phyloP scores from a whole-genome alignment of 2,329 filamentous ascomycete species.

The Fusarium multiceps region DNA sequence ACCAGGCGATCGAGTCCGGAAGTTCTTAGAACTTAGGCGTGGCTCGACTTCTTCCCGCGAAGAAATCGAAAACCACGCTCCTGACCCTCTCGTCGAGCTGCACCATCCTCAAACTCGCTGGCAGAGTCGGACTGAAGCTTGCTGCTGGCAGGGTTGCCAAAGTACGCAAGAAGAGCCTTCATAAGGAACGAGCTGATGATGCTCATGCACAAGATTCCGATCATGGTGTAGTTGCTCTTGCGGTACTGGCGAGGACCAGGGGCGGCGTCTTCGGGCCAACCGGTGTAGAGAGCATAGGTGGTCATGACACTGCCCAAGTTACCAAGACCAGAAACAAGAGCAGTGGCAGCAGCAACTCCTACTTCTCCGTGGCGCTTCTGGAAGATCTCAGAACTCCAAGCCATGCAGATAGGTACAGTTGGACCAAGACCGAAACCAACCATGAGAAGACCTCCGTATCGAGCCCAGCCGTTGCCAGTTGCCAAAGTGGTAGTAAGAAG shows the following conservation, averaged over 20 bases:
- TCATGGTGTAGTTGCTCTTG: conserved; percentile 88
- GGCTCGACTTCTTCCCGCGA: conserved; percentile 49
- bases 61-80: conserved; percentile 68
- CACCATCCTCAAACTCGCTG: conserved; percentile 67
- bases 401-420: conserved; percentile 93
- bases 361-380: conserved; percentile 90
- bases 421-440: conserved; percentile 91
- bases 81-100: conserved; percentile 66
- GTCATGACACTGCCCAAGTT: conserved; percentile 89
- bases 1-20: conserved; percentile 11
- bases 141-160: conserved; percentile 64
- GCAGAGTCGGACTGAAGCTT: conserved; percentile 57
- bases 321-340: conserved; percentile 86
- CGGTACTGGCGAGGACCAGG: conserved; percentile 77
- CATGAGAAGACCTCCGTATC: conserved; percentile 89
- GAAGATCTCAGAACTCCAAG: conserved; percentile 92
- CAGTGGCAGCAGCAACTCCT: conserved; percentile 86
- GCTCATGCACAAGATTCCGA: conserved; percentile 83
- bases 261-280: conserved; percentile 82
- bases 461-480: conserved; percentile 76
- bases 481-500: conserved; percentile 84
- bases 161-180: conserved; percentile 70
- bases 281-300: conserved; percentile 89
- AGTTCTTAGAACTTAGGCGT: conserved; percentile 34
- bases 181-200: conserved; percentile 78